Percentiles rank a stretch among this genome's conserved stretches.
phyloP scores from a whole-genome alignment of 208 protist species.

The Naegleria fowleri region DNA sequence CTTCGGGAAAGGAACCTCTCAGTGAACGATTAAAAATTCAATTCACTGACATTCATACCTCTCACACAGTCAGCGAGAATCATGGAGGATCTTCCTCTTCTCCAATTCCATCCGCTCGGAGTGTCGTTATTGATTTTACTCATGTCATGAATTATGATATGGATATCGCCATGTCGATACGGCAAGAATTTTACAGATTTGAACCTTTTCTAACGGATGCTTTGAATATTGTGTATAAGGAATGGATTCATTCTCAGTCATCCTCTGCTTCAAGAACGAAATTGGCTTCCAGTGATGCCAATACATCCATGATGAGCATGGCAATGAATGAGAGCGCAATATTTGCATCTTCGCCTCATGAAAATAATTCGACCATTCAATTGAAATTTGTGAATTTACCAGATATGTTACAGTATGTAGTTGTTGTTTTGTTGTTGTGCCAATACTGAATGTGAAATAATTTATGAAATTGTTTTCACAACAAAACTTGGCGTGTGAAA shows the following conservation, averaged over 20 bases:
- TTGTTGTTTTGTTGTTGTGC: too few relatives aligned
- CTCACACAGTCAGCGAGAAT: too few relatives aligned
- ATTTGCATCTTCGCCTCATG: too few relatives aligned
- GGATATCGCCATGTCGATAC: neutral
- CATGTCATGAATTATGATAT: neutral
- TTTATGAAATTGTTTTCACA: too few relatives aligned
- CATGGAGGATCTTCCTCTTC: neutral
- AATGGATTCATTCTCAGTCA: neutral
- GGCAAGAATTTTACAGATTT: neutral
- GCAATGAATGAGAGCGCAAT: too few relatives aligned
- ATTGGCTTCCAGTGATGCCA: neutral
- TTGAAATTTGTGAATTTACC: conserved; percentile 2
- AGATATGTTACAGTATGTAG: neutral
- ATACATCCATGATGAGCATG: too few relatives aligned
- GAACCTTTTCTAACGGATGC: neutral
- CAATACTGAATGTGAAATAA: too few relatives aligned
- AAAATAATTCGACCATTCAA: neutral
- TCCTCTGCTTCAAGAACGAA: neutral
- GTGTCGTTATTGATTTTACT: neutral
- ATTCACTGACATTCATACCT: neutral
- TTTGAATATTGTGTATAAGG: neutral
- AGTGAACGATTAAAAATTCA: neutral
- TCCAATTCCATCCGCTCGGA: neutral
- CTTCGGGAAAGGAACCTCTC: neutral
- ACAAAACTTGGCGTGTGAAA: too few relatives aligned